These are phyloP conservation scores for Tephrocybe sp. DNA, from an alignment of 768 basidiomycete genomes.

Conservation along the genomic window DNA sequence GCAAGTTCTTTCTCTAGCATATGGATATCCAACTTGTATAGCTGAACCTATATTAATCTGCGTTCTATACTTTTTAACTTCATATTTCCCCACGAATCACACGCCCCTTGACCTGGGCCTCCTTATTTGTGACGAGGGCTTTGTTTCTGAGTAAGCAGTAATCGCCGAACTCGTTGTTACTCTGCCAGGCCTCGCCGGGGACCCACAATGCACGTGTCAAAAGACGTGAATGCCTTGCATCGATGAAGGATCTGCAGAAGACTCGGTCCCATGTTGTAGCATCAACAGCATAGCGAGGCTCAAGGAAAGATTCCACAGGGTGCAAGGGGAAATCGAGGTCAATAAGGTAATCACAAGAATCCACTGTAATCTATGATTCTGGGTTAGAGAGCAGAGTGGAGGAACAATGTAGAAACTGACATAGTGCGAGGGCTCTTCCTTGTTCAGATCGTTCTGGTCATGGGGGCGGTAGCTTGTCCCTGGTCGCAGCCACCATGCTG, in stretches of 20 bases:
- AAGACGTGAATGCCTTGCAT: conserved; percentile 69
- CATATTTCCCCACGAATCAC: conserved; percentile 13
- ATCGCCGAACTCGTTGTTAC: conserved; percentile 78
- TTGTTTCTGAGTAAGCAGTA: conserved; percentile 84
- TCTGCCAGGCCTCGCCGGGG: conserved; percentile 70
- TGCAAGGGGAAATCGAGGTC: conserved; percentile 86
- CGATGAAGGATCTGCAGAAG: conserved; percentile 82
- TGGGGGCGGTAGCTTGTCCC: conserved; percentile 61
- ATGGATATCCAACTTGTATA: no score
- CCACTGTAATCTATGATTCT: conserved; percentile 56
- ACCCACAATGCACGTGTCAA: conserved; percentile 80
- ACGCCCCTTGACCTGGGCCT: conserved; percentile 24
- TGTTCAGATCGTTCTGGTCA: conserved; percentile 87
- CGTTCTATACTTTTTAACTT: no score
- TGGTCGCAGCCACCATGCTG: conserved; percentile 52
- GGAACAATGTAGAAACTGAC: conserved; percentile 40
- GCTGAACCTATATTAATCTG: no score
- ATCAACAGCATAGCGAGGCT: conserved; percentile 81
- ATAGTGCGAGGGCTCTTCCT: conserved; percentile 74
- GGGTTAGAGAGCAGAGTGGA: conserved; percentile 3
- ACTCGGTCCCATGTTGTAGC: conserved; percentile 76
- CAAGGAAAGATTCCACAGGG: conserved; percentile 51
- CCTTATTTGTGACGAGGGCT: conserved; percentile 36
- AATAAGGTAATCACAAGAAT: conserved; percentile 85
- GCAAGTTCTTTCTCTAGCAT: no score